Evolutionary conservation across 2,329 filamentous ascomycete genomes (phyloP).

Genomic region (Parascedosporium putredinis): DNA sequence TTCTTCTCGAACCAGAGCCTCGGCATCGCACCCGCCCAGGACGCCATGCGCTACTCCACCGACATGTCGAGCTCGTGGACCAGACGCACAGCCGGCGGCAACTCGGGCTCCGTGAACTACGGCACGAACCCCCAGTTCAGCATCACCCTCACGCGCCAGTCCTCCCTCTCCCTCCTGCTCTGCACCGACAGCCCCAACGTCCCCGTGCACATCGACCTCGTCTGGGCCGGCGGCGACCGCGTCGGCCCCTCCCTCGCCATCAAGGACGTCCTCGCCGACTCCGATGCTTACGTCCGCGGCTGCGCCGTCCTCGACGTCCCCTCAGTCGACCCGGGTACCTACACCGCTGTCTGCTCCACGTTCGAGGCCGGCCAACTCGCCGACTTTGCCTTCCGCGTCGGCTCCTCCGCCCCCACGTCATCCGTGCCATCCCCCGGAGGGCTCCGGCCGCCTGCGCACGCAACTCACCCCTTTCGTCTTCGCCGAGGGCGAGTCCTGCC

Average conservation of each 20-base stretch:
- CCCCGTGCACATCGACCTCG: constrained; percentile 74
- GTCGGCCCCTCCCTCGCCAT: constrained; percentile 53
- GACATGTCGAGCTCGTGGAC: constrained; percentile 63
- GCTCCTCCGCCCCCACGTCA: constrained; percentile 46
- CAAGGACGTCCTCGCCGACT: constrained; percentile 71
- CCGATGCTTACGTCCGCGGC: constrained; percentile 78
- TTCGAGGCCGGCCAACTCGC: constrained; percentile 74
- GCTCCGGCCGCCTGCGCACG: constrained; percentile 61
- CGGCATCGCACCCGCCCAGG: constrained; percentile 47
- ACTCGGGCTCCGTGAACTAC: constrained; percentile 65
- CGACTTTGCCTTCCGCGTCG: constrained; percentile 65
- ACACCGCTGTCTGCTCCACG: constrained; percentile 84
- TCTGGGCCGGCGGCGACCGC: constrained; percentile 66
- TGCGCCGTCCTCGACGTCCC: constrained; percentile 59
- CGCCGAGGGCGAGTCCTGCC: constrained; percentile 25
- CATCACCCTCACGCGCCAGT: constrained; percentile 44
- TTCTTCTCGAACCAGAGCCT: constrained; percentile 62
- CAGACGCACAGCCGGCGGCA: constrained; percentile 71
- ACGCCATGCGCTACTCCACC: constrained; percentile 47
- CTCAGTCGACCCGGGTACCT: constrained; percentile 58
- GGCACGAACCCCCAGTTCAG: constrained; percentile 81
- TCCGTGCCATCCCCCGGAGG: constrained; percentile 59
- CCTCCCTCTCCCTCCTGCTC: constrained; percentile 63
- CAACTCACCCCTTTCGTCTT: constrained; percentile 48
- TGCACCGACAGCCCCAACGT: constrained; percentile 56